These are phyloP conservation scores for Graphilbum sp. DNA, from an alignment of 2,329 filamentous ascomycete species.

Conservation along the genomic window DNA sequence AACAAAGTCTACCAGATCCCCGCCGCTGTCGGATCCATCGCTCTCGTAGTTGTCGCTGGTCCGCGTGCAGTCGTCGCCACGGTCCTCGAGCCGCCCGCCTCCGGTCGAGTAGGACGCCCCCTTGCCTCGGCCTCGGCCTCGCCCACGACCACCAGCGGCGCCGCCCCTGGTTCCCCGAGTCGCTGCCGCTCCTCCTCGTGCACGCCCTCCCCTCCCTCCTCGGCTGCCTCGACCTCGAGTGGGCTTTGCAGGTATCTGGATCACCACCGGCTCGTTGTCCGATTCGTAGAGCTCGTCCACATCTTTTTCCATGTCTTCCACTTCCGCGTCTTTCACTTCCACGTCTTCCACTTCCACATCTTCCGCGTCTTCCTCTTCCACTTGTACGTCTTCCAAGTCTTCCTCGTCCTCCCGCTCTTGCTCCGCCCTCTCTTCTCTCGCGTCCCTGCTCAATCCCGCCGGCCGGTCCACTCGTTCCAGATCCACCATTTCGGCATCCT, in stretches of 20 bases:
- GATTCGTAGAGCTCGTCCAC: too few species aligned
- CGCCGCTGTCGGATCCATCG: slow-evolving; percentile 30
- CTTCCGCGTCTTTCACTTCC: slow-evolving; percentile 6
- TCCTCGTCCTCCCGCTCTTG: neutral
- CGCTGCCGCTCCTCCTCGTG: neutral
- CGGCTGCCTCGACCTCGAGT: neutral
- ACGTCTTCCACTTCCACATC: neutral
- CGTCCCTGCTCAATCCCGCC: too few species aligned
- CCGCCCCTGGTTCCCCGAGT: slow-evolving; percentile 2
- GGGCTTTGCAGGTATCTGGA: neutral
- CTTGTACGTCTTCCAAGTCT: slow-evolving; percentile 3
- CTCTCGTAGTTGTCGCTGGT: slow-evolving; percentile 29
- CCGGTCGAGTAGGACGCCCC: slow-evolving; percentile 16
- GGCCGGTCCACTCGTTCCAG: slow-evolving; percentile 7
- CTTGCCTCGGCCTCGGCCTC: slow-evolving; percentile 1
- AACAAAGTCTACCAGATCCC: slow-evolving; percentile 40
- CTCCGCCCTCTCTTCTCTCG: neutral
- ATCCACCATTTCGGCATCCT: neutral
- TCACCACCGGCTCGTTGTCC: neutral
- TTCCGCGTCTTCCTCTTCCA: neutral
- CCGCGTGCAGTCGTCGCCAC: slow-evolving; percentile 34
- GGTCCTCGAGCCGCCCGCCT: slow-evolving; percentile 21
- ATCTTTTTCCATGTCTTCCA: neutral
- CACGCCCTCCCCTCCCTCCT: neutral
- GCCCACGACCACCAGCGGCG: slow-evolving; percentile 2